Evolutionary conservation across 2,329 filamentous ascomycete genomes (phyloP), one percentile per base, ranked within the genome.

Genomic region (Cercospora zeae-maydis): DNA sequence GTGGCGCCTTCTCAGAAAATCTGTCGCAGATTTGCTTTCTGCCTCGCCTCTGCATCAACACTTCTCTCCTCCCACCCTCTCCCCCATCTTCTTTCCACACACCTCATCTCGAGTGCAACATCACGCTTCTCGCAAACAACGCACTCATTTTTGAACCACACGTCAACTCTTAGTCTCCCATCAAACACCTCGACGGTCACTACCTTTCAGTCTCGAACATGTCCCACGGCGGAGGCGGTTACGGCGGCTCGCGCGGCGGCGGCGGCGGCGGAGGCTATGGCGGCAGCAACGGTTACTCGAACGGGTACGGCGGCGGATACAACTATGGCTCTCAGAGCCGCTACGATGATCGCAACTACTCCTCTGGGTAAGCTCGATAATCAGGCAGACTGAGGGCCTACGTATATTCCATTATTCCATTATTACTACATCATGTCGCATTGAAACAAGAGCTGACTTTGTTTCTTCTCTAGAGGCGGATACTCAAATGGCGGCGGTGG

Each of bases 211-310:
- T n/a, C 45, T 34, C 33, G 49, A 47, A 59, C 75, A 91, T 91
- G 88, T 90, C 88, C 79, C 90, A 91, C 85, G 83, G 86, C 73
- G 83, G 86, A 73, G 83, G 81, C 61, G 79, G 83, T 67, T 78
- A 80, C 66, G 77, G 79, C 67, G 76, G 76, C 59, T 73, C 75
- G 67, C 75, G 75, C 68, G 78, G 81, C 66, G 81, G 82, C 68
- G 79, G 83, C 67, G 77, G 62, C 33, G 52, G 51, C 31, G 55
- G 79, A 66, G 76, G 76, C 58, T 73, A 76, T 69, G 75, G 75
- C 63, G 73, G 74, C 59, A 70, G 78, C 69, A 78, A 69, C 52
- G 66, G 68, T 30, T 64, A 66, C 64, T 62, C 72, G 68, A 72
- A 72, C 65, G 70, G 66, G 54, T 64, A 73, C 59, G 68, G 70